Evolutionary conservation across 192 early-diverging fungal species (phyloP).

Genomic region (Backusella morwellensis): DNA sequence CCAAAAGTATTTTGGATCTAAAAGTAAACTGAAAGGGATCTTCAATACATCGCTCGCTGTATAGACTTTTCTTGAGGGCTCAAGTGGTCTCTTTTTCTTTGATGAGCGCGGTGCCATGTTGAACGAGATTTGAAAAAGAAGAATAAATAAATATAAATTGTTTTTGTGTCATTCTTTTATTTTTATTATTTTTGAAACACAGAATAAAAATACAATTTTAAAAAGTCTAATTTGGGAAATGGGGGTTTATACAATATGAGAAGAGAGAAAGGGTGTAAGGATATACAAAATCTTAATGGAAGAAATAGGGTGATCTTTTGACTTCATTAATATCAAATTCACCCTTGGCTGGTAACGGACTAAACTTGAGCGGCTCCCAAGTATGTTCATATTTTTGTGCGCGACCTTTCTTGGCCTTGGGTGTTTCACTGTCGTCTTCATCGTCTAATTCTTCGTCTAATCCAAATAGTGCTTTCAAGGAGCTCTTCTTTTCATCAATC

Average conservation of each 20-base stretch:
- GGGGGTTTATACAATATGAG: background rate
- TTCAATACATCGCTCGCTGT: slow-evolving; percentile 16
- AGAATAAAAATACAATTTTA: background rate
- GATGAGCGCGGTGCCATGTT: background rate
- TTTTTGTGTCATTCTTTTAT: slow-evolving; percentile 4
- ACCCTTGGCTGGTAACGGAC: slow-evolving; percentile 76
- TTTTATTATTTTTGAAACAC: slow-evolving; percentile 1
- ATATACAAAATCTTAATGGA: slow-evolving; percentile 61
- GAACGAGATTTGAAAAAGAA: background rate
- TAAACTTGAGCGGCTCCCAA: slow-evolving; percentile 65
- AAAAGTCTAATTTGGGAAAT: background rate
- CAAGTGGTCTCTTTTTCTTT: background rate
- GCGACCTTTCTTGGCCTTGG: slow-evolving; percentile 25
- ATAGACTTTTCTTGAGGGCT: background rate
- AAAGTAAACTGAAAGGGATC: slow-evolving; percentile 23
- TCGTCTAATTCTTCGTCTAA: slow-evolving; percentile 45
- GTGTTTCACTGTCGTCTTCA: slow-evolving; percentile 38
- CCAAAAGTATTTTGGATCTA: slow-evolving; percentile 51
- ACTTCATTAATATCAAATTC: slow-evolving; percentile 85
- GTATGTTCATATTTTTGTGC: slow-evolving; percentile 31
- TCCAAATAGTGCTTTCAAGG: slow-evolving; percentile 25
- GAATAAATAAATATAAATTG: background rate
- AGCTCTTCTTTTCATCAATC: slow-evolving; percentile 9
- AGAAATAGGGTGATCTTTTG: slow-evolving; percentile 85
- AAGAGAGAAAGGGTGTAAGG: background rate